phyloP scores from a whole-genome alignment of 345 rosid genomes.

The Crucihimalaya himalaica region DNA sequence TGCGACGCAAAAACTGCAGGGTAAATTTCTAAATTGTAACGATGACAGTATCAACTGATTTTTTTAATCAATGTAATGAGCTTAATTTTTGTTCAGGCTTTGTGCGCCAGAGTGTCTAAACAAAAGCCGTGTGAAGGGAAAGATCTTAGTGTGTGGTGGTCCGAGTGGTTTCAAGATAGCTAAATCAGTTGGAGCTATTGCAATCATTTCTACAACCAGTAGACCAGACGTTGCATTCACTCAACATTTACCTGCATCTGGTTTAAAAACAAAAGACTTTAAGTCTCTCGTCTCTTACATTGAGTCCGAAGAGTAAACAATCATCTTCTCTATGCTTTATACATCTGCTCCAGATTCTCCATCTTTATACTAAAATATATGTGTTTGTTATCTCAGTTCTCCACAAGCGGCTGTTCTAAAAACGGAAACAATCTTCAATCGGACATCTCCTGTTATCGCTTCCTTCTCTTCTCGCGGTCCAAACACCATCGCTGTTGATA shows the following conservation, averaged over 20 bases:
- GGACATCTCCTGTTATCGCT: constrained; percentile 38
- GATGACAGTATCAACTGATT: neutral
- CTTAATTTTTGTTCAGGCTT: constrained; percentile 11
- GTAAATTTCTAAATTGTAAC: neutral
- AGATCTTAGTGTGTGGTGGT: constrained; percentile 43
- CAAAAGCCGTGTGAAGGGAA: constrained; percentile 37
- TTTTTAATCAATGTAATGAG: neutral
- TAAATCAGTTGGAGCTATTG: constrained; percentile 31
- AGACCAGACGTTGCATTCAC: constrained; percentile 3
- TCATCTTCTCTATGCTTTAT: neutral
- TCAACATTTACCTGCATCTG: constrained; percentile 33
- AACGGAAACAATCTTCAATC: constrained; percentile 34
- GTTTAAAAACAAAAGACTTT: neutral
- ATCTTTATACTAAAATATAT: neutral
- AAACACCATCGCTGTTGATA: constrained; percentile 43
- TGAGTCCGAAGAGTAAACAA: constrained; percentile 31
- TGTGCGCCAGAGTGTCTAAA: constrained; percentile 27
- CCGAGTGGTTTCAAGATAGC: neutral
- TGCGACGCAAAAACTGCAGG: neutral
- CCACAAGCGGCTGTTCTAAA: constrained; percentile 34
- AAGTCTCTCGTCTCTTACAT: constrained; percentile 33
- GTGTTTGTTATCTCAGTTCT: constrained; percentile 16
- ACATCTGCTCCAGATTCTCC: neutral
- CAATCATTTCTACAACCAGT: constrained; percentile 5
- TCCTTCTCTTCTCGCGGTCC: constrained; percentile 63